Percentiles rank a stretch among this genome's conserved stretches.
Evolutionary conservation across 345 rosid species (phyloP).

Genomic region (Euphorbia pulcherrima): DNA sequence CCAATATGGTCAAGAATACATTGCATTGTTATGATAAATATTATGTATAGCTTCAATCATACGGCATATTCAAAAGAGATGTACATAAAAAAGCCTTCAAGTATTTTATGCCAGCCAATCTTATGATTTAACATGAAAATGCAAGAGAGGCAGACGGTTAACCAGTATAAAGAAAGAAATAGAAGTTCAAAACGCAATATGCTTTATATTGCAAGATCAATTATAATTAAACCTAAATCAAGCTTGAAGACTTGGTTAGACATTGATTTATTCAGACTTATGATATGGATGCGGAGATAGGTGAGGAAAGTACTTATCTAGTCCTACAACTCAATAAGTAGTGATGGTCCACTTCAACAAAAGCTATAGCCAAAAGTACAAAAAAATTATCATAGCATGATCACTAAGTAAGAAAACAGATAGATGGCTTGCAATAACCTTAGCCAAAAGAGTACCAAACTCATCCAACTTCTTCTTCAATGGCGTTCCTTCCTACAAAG

Average conservation of each 20-base stretch:
- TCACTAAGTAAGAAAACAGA: neutral
- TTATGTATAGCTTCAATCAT: neutral
- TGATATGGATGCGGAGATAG: neutral
- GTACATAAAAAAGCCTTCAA: neutral
- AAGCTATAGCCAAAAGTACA: neutral
- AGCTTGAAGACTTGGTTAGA: neutral
- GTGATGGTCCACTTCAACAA: neutral
- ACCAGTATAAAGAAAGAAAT: neutral
- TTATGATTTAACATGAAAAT: constrained; percentile 11
- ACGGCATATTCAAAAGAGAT: neutral
- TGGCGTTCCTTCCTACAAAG: constrained; percentile 85
- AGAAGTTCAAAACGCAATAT: neutral
- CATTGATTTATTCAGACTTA: neutral
- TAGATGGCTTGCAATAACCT: constrained; percentile 48
- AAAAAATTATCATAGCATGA: neutral
- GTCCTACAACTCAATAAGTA: neutral
- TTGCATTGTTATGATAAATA: neutral
- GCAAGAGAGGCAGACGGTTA: neutral
- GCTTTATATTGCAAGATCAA: neutral
- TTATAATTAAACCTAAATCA: neutral
- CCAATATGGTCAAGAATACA: neutral
- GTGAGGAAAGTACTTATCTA: neutral
- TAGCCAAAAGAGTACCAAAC: constrained; percentile 95
- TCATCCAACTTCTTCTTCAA: constrained; percentile 97
- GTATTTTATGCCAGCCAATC: neutral